Percentiles rank a stretch among this genome's conserved stretches.
phyloP scores from a whole-genome alignment of 2,329 filamentous ascomycete genomes.

The Aspergillus nomiae region DNA sequence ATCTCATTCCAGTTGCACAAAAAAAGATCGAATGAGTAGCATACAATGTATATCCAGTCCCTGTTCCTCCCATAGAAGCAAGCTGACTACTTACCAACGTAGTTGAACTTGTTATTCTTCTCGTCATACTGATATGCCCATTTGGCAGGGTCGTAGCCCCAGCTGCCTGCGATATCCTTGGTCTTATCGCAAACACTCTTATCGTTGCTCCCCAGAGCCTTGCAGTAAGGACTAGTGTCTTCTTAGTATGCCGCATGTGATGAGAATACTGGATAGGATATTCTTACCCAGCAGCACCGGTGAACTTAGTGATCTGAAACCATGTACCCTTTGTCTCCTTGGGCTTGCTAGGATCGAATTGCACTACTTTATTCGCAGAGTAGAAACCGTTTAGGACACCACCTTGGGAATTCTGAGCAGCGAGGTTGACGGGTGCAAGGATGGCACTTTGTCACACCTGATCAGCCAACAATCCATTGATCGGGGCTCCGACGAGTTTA shows the following conservation, averaged over 20 bases:
- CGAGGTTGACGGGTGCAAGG: not conserved
- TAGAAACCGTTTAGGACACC: not conserved
- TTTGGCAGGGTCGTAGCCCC: not conserved
- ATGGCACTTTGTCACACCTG: not conserved
- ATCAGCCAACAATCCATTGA: not conserved
- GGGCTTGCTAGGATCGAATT: not conserved
- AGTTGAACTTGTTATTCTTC: not conserved
- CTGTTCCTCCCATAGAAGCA: too few relatives aligned
- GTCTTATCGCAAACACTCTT: not conserved
- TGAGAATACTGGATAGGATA: not conserved
- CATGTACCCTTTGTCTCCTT: not conserved
- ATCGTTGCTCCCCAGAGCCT: not conserved
- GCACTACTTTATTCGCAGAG: not conserved
- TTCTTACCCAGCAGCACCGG: not conserved
- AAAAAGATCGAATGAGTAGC: too few relatives aligned
- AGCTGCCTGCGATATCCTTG: not conserved
- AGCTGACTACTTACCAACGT: not conserved
- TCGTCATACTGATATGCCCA: not conserved
- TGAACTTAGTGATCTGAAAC: not conserved
- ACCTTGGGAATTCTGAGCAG: not conserved
- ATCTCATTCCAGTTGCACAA: too few relatives aligned
- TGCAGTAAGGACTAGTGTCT: not conserved
- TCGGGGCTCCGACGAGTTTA: not conserved
- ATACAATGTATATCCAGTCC: too few relatives aligned
- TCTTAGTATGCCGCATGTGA: not conserved